phyloP scores from a whole-genome alignment of 1,284 basidiomycete genomes.

The Binderoboletus segoi region DNA sequence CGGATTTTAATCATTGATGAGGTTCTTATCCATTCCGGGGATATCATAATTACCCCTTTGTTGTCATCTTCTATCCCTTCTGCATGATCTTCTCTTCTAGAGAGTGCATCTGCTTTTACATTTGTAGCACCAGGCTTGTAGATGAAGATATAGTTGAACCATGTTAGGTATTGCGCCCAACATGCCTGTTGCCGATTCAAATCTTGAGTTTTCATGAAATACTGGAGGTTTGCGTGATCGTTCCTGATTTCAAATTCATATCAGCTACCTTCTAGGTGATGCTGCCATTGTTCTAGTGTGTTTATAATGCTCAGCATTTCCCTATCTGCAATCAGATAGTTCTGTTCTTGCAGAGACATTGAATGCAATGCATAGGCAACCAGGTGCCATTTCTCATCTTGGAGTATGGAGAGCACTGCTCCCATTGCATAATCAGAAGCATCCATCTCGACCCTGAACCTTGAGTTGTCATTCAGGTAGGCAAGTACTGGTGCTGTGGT shows the following conservation, averaged over 20 bases:
- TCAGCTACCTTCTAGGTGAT: background rate
- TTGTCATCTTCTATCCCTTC: background rate
- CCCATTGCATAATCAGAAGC: background rate
- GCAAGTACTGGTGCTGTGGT: too few species aligned
- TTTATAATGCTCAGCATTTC: background rate
- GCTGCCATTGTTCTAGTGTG: background rate
- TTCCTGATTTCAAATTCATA: background rate
- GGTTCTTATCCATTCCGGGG: background rate
- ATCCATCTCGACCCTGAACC: too few species aligned
- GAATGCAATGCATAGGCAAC: background rate
- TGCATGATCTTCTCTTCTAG: background rate
- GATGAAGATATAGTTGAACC: background rate
- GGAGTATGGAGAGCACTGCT: background rate
- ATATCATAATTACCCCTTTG: background rate
- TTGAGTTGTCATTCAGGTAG: background rate
- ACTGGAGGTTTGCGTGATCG: background rate
- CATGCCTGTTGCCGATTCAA: background rate
- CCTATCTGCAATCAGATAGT: background rate
- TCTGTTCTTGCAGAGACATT: background rate
- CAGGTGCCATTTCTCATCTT: background rate
- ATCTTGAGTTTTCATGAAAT: background rate
- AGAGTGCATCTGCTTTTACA: background rate
- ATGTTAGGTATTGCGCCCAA: background rate
- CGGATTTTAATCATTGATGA: background rate
- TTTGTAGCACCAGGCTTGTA: background rate